Conservation (phyloP, 2,329 filamentous ascomycete genomes). For the Calonectria pauciramosa region DNA sequence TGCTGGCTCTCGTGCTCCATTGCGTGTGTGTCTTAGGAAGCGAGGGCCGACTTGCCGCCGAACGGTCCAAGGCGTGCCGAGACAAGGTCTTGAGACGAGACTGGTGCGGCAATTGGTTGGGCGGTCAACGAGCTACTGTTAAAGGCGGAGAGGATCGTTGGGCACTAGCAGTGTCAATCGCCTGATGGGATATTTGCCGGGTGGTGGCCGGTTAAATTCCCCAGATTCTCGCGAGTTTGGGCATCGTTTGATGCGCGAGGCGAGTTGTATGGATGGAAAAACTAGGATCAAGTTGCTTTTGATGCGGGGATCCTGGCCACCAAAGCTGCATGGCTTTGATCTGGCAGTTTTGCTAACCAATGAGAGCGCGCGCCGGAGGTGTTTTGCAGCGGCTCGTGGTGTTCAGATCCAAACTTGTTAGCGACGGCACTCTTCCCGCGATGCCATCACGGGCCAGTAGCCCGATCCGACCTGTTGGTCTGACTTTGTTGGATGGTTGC, state of each 20-base stretch:
- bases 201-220: constrained; percentile 27
- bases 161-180: not conserved
- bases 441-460: constrained; percentile 30
- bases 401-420: not conserved
- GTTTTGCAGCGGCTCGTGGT: constrained; percentile 9
- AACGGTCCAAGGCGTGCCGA: constrained; percentile 1
- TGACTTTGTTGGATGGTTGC: not conserved
- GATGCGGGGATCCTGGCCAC: constrained; percentile 25
- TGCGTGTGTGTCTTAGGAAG: not conserved
- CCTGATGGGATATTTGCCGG: constrained; percentile 14
- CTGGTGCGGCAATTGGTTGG: constrained; percentile 11
- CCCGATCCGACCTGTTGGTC: constrained; percentile 9
- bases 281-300: constrained; percentile 17
- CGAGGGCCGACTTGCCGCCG: constrained; percentile 25
- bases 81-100: not conserved
- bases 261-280: constrained; percentile 31
- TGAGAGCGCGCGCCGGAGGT: not conserved
- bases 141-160: constrained; percentile 5
- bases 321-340: not conserved
- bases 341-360: constrained; percentile 16
- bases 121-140: constrained; percentile 9
- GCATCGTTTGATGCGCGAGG: constrained; percentile 13
- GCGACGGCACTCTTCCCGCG: constrained; percentile 20
- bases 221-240: constrained; percentile 22
- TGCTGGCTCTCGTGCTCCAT: constrained; percentile 18